Evolutionary conservation across 2,329 filamentous ascomycete species (phyloP), one percentile per base, ranked within the genome.

Genomic region (Curvularia sp.): DNA sequence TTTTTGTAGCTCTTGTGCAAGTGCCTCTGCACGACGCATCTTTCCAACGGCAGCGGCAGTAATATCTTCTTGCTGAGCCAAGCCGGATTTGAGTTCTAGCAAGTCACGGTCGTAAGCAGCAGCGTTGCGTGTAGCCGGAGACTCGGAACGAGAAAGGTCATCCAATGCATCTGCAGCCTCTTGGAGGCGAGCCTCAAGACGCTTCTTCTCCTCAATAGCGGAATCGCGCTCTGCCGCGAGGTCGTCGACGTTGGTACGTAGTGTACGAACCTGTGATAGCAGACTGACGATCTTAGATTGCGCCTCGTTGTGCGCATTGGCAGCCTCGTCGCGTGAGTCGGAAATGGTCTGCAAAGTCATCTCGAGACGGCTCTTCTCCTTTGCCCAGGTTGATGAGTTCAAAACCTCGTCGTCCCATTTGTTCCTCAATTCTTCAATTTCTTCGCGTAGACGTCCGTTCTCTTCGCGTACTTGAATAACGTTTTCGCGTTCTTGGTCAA

Each of bases 341-440:
- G 91, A 90, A 30, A 98, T 86, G 74, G 97, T 93, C 49, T 94
- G 88, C 53, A 99, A 83, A 5, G 93, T 96, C 59, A 93, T 87
- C 75, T 98, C 94, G 39, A 99, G 84, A 15, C 94, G 89, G 15
- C 92, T 86, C 82, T 98, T 98, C 80, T 99, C 94, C 81, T 99
- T 99, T 12, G 93, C 93, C 93, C 95, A 98, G 0, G 94, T 97
- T 15, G 93, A 96, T 78, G 92, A 96, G 80, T 98, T 98, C 68
- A 98, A 86, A 10, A 98, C 92, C 79, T 99, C 94, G 69, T 98
- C 92, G 71, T 99, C 95, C 94, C 95, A 98, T 80, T 98, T 98
- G 67, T 89, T 93, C 65, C 95, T 88, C 57, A 98, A 84, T 70
- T 97, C 93, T 69, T 99, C 95, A 23, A 98, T 87, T 78, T 99